phyloP scores from a whole-genome alignment of 1,284 basidiomycete genomes.

The Gymnopus androsaceus region DNA sequence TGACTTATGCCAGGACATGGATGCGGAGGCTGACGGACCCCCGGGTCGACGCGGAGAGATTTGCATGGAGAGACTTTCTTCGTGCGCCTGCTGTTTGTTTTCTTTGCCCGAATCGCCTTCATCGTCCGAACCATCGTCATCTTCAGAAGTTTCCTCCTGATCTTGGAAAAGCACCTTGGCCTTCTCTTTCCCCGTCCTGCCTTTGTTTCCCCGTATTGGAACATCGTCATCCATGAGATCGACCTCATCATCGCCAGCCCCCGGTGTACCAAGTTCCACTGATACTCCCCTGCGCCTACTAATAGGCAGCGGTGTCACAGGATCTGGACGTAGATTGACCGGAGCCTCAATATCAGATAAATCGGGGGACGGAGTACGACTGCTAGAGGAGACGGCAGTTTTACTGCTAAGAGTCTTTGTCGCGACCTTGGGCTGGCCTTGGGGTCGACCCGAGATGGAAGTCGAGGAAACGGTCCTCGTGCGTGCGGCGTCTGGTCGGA shows the following conservation, averaged over 20 bases:
- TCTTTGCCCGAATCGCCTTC: conserved; percentile 7
- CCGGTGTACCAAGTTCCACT: conserved; percentile 49
- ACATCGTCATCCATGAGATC: conserved; percentile 32
- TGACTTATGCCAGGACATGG: neutral
- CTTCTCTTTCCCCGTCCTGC: conserved; percentile 28
- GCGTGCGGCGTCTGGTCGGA: neutral
- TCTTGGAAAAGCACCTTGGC: conserved; percentile 20
- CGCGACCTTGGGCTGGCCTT: neutral
- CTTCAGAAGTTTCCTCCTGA: neutral
- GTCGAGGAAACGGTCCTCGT: neutral
- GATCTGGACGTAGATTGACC: neutral
- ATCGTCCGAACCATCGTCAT: conserved; percentile 18
- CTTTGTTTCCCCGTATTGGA: conserved; percentile 34
- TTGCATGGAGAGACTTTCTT: conserved; percentile 50
- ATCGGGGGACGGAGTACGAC: conserved; percentile 49
- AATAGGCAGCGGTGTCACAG: conserved; percentile 5
- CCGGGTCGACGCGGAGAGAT: conserved; percentile 57
- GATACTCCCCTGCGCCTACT: conserved; percentile 27
- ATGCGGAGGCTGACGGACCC: conserved; percentile 17
- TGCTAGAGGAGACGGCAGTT: neutral
- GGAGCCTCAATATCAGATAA: conserved; percentile 38
- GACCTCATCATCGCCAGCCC: conserved; percentile 21
- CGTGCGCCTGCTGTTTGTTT: neutral
- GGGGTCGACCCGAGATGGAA: neutral
- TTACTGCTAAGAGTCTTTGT: neutral